phyloP scores from a whole-genome alignment of 2,329 filamentous ascomycete genomes.

The Pyricularia sp. region DNA sequence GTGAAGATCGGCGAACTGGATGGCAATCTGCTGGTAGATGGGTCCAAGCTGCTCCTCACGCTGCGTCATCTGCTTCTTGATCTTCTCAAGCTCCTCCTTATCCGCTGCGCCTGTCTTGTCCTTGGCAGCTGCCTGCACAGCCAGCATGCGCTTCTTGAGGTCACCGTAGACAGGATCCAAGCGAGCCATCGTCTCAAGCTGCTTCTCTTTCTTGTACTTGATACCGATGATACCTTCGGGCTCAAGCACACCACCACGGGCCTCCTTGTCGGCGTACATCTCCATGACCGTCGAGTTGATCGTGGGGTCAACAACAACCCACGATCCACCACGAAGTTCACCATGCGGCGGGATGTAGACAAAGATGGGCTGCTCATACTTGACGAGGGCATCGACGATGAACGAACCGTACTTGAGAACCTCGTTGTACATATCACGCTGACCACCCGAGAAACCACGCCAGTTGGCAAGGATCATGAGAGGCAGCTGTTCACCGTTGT shows the following conservation, averaged over 20 bases:
- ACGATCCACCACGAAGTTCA: slow-evolving; percentile 96
- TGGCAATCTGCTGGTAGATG: slow-evolving; percentile 88
- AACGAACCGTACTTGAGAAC: slow-evolving; percentile 99
- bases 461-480: slow-evolving; percentile 99
- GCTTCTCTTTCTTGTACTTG: slow-evolving; percentile 96
- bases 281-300: slow-evolving; percentile 97
- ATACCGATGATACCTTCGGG: slow-evolving; percentile 97
- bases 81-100: slow-evolving; percentile 63
- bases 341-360: slow-evolving; percentile 97
- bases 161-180: slow-evolving; percentile 75
- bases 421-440: slow-evolving; percentile 99
- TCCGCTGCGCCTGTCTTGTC: slow-evolving; percentile 49
- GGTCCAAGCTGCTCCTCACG: slow-evolving; percentile 86
- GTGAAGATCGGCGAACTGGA: slow-evolving; percentile 95
- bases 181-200: slow-evolving; percentile 94
- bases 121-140: slow-evolving; percentile 13
- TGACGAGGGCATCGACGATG: slow-evolving; percentile 96
- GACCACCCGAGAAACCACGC: slow-evolving; percentile 99
- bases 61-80: slow-evolving; percentile 76
- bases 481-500: slow-evolving; percentile 94
- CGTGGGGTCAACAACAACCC: slow-evolving; percentile 97
- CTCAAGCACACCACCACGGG: slow-evolving; percentile 93
- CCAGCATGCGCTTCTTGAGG: slow-evolving; percentile 68
- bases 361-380: slow-evolving; percentile 97
- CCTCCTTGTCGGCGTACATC: slow-evolving; percentile 96